Evolutionary conservation across 176 grass and related monocot species (phyloP).

Genomic region (Thinopyrum elongatum): DNA sequence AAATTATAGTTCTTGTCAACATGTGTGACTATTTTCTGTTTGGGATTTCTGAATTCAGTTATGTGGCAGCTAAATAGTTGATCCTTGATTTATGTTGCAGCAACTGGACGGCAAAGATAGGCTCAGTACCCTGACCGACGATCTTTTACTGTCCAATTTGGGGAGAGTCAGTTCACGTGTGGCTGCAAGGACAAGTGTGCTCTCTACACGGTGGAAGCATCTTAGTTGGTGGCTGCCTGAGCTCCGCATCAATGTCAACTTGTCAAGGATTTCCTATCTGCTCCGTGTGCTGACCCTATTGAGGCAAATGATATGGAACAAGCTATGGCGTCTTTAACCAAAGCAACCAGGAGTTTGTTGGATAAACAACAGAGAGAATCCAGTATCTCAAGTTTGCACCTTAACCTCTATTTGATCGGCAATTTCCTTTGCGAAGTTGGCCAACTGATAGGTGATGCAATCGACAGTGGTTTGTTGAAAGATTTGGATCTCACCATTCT

Average conservation of each 20-base stretch:
- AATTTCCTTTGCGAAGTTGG: neutral
- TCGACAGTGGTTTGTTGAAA: neutral
- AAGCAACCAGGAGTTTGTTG: neutral
- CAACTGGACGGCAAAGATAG: neutral
- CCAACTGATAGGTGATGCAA: neutral
- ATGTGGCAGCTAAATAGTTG: neutral
- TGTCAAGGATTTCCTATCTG: neutral
- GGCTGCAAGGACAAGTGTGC: neutral
- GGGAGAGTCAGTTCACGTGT: neutral
- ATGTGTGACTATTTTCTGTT: too few species aligned
- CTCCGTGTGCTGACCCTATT: neutral
- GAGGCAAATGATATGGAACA: neutral
- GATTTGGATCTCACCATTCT: neutral
- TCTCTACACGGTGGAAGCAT: neutral
- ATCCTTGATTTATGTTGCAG: neutral
- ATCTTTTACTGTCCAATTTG: neutral
- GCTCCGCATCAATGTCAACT: neutral
- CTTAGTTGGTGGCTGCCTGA: neutral
- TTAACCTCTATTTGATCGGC: neutral
- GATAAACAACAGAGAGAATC: neutral
- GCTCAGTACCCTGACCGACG: neutral
- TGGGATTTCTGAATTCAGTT: neutral
- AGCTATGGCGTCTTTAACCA: neutral
- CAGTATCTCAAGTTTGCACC: neutral
- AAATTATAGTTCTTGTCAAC: too few species aligned